Percentiles rank a stretch among this genome's conserved stretches.
phyloP scores from a whole-genome alignment of 176 grass and related monocot species.

The Guadua angustifolia region DNA sequence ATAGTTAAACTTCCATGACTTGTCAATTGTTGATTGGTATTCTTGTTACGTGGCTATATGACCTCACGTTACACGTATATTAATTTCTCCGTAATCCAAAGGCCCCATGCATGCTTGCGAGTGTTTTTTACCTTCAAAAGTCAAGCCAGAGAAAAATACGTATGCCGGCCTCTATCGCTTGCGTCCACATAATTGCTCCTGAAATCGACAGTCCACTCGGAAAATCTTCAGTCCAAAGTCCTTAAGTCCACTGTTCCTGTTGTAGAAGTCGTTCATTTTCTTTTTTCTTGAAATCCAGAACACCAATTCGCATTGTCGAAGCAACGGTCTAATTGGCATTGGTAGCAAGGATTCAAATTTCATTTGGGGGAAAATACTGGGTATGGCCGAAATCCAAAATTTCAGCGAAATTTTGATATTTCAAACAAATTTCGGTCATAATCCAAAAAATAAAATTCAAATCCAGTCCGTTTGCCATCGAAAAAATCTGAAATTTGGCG shows the following conservation, averaged over 20 bases:
- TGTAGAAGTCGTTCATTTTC: background rate
- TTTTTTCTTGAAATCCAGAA: slow-evolving; percentile 8
- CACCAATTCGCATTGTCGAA: background rate
- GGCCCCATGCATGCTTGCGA: background rate
- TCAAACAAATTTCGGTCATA: too few relatives aligned
- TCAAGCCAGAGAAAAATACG: background rate
- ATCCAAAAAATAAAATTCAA: too few relatives aligned
- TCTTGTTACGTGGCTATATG: background rate
- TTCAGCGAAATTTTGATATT: too few relatives aligned
- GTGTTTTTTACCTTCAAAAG: background rate
- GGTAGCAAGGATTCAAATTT: too few relatives aligned
- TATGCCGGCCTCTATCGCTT: background rate
- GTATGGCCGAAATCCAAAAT: too few relatives aligned
- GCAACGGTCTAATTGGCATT: too few relatives aligned
- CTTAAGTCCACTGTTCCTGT: background rate
- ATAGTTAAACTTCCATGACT: background rate
- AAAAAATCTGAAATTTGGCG: too few relatives aligned
- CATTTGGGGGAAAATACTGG: too few relatives aligned
- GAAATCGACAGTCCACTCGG: background rate
- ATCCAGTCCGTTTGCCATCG: too few relatives aligned
- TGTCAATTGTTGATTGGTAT: slow-evolving; percentile 11
- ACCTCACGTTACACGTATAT: background rate
- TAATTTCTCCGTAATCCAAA: background rate
- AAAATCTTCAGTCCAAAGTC: too few relatives aligned
- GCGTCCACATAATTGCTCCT: too few relatives aligned